phyloP scores from a whole-genome alignment of 139 green algal species.

The Coccomyxa sp. region DNA sequence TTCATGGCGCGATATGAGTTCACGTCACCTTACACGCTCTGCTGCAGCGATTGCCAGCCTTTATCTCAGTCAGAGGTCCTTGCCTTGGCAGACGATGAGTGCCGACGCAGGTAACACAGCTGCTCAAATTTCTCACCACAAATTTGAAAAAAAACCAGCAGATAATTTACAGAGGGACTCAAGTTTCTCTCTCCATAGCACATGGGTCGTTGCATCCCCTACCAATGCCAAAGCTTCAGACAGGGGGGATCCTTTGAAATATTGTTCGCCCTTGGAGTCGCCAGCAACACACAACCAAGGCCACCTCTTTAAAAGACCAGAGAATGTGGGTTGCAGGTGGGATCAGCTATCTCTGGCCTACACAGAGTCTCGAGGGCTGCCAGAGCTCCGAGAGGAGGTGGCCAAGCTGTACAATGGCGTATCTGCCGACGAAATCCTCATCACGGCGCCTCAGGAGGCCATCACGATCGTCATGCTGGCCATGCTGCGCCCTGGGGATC shows the following conservation, averaged over 20 bases:
- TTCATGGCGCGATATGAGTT: not conserved
- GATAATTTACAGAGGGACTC: not conserved
- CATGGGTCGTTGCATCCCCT: not conserved
- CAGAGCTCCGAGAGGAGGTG: not conserved
- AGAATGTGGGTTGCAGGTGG: not conserved
- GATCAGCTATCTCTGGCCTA: not conserved
- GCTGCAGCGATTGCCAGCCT: not conserved
- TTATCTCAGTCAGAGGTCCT: not conserved
- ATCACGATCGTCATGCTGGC: conserved; percentile 62
- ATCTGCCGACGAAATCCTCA: conserved; percentile 31
- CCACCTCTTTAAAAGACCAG: not conserved
- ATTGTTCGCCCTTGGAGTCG: not conserved
- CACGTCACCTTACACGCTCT: not conserved
- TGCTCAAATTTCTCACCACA: not conserved
- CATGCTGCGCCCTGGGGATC: conserved; percentile 34
- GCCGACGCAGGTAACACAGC: not conserved
- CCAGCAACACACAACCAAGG: not conserved
- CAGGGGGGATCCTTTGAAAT: not conserved
- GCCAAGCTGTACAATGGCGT: not conserved
- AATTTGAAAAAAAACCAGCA: not conserved
- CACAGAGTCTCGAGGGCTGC: not conserved
- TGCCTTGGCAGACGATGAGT: not conserved
- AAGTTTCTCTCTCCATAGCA: not conserved
- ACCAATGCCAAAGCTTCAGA: not conserved
- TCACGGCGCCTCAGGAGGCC: conserved; percentile 42